phyloP scores from a whole-genome alignment of 208 protist species.

The Tritrichomonas foetus region DNA sequence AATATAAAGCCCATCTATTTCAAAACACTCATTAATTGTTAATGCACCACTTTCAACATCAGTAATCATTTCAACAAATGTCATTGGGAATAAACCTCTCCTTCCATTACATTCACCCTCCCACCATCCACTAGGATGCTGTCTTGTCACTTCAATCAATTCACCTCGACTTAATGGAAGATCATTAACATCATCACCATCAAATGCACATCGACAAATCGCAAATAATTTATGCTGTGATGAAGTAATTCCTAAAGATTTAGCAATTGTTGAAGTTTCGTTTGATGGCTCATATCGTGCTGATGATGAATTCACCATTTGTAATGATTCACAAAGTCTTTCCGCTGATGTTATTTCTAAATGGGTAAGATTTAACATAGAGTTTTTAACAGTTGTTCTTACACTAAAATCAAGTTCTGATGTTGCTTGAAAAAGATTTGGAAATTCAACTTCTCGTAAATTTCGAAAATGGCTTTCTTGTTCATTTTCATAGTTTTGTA shows the following conservation, averaged over 20 bases:
- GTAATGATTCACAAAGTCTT: neutral
- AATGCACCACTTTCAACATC: neutral
- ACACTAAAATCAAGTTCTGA: neutral
- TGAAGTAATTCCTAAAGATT: neutral
- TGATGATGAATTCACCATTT: neutral
- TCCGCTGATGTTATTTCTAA: neutral
- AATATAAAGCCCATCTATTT: neutral
- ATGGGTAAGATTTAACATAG: neutral
- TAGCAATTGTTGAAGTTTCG: neutral
- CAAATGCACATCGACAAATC: neutral
- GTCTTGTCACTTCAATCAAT: neutral
- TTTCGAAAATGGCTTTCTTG: neutral
- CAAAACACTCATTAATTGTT: neutral
- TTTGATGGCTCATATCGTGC: neutral
- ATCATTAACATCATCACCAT: conserved; percentile 1
- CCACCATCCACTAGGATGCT: conserved; percentile 39
- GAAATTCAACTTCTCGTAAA: neutral
- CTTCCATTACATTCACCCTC: conserved; percentile 31
- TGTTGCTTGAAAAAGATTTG: neutral
- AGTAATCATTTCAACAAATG: neutral
- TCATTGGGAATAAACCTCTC: conserved; percentile 25
- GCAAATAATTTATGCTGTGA: neutral
- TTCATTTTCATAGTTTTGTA: neutral
- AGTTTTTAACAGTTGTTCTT: conserved; percentile 7
- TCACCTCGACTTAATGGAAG: neutral